Evolutionary conservation across 2,329 filamentous ascomycete genomes (phyloP), one percentile per base, ranked within the genome.

Genomic region (Thielaviopsis ethacetica): DNA sequence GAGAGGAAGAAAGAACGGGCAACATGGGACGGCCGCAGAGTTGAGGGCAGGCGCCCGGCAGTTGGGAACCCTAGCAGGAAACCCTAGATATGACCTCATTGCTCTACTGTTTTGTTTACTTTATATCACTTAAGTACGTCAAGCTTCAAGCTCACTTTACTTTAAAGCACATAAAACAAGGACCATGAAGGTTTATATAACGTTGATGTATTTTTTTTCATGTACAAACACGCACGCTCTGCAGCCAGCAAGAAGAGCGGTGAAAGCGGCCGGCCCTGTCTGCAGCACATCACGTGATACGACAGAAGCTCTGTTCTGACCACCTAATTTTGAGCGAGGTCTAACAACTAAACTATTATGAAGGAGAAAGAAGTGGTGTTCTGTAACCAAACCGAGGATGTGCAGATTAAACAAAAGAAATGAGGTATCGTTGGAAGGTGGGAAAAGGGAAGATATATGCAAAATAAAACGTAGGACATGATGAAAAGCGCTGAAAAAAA

Each of bases 291-390:
- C n/a, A 56, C 17, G 58, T 22, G 22, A 24, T 62, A 17, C 13
- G 19, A 49, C 56, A 24, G 59, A 49, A 56, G n/a, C 22, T 34
- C 58, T 59, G 22, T 62, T 57, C 53, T 41, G 47, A 21, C 54
- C 54, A n/a, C 60, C 17, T n/a, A n/a, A n/a, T n/a, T n/a, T n/a
- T n/a, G n/a, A n/a, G n/a, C n/a, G n/a, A n/a, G n/a, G n/a, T n/a
- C n/a, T n/a, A n/a, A n/a, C n/a, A n/a, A n/a, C n/a, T n/a, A n/a
- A n/a, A n/a, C n/a, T n/a, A n/a, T n/a, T n/a, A n/a, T n/a, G n/a
- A n/a, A n/a, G n/a, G n/a, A n/a, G 22, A 15, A 60, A 59, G 53
- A 22, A 56, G 58, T 51, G 61, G 47, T 38, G 21, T 54, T 52
- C 47, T 38, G 56, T 57, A 51, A 41, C 44, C 53, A 49, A 34